These are phyloP conservation scores for Aspergillus olivimuriae DNA, from an alignment of 495 filamentous ascomycete species.

Conservation along the genomic window DNA sequence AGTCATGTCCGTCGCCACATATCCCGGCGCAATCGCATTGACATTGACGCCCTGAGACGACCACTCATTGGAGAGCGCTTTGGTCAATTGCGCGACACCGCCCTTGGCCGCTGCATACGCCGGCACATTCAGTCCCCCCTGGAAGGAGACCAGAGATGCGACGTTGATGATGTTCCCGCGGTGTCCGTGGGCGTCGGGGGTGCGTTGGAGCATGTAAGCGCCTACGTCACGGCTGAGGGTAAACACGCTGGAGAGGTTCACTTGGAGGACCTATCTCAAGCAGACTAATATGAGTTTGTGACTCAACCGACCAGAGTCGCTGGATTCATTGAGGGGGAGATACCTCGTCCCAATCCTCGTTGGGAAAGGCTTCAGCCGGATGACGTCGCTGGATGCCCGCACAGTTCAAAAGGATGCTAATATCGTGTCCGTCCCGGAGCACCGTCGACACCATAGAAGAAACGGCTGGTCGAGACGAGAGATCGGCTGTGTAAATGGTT, in stretches of 20 bases:
- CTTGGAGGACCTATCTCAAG: constrained; percentile 57
- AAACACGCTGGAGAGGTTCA: constrained; percentile 73
- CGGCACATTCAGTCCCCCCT: constrained; percentile 75
- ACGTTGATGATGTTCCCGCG: constrained; percentile 75
- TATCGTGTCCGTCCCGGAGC: constrained; percentile 52
- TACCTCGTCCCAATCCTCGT: constrained; percentile 65
- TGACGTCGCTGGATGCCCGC: constrained; percentile 80
- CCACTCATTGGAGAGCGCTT: constrained; percentile 79
- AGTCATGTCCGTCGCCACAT: constrained; percentile 87
- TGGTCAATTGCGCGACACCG: constrained; percentile 74
- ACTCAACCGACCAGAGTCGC: too few relatives aligned
- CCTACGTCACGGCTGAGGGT: constrained; percentile 71
- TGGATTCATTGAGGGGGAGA: too few relatives aligned
- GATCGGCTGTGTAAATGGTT: constrained; percentile 64
- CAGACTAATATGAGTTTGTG: too few relatives aligned
- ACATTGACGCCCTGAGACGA: constrained; percentile 63
- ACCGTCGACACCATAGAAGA: constrained; percentile 51
- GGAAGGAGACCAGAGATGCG: constrained; percentile 72
- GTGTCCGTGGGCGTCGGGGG: constrained; percentile 32
- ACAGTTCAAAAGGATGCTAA: constrained; percentile 73
- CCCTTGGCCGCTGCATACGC: constrained; percentile 81
- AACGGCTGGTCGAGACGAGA: constrained; percentile 53
- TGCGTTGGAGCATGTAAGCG: constrained; percentile 65
- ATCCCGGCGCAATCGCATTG: constrained; percentile 66
- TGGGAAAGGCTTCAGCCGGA: constrained; percentile 62